Evolutionary conservation across 1,139 yeast species (phyloP).

Genomic region (Barnettozyma hawaiiensis): DNA sequence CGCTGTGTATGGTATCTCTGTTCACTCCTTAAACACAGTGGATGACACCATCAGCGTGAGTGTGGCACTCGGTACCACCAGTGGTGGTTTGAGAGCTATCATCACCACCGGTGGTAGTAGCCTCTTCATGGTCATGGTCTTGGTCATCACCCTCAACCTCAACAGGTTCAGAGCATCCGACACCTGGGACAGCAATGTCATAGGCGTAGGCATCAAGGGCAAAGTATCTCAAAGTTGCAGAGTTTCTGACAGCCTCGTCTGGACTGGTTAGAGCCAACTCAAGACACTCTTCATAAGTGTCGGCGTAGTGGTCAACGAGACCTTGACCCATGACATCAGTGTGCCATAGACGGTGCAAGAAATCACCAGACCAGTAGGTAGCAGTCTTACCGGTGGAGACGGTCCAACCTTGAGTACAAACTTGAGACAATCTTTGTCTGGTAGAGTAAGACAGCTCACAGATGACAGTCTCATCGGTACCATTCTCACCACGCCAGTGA

Average conservation of each 20-base stretch:
- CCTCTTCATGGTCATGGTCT: constrained; percentile 3
- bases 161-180: constrained; percentile 16
- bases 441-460: constrained; percentile 29
- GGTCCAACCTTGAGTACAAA: constrained; percentile 27
- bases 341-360: constrained; percentile 31
- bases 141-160: too few species aligned
- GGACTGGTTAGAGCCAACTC: constrained; percentile 19
- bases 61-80: constrained; percentile 19
- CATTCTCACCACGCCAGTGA: constrained; percentile 33
- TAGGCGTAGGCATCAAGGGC: constrained; percentile 22
- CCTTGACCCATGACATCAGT: constrained; percentile 25
- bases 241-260: constrained; percentile 19
- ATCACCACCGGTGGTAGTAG: constrained; percentile 3
- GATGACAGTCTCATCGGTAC: constrained; percentile 32
- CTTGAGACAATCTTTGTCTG: constrained; percentile 23
- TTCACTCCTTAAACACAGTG: too few species aligned
- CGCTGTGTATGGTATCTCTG: not conserved
- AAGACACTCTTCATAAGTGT: constrained; percentile 26
- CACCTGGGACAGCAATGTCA: constrained; percentile 19
- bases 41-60: constrained; percentile 17
- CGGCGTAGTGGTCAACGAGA: constrained; percentile 28
- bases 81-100: too few species aligned
- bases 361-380: constrained; percentile 27
- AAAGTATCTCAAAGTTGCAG: constrained; percentile 18
- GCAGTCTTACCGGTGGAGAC: constrained; percentile 18